Evolutionary conservation across 2,329 filamentous ascomycete species (phyloP).

Genomic region (Arthrocladium fulminans): DNA sequence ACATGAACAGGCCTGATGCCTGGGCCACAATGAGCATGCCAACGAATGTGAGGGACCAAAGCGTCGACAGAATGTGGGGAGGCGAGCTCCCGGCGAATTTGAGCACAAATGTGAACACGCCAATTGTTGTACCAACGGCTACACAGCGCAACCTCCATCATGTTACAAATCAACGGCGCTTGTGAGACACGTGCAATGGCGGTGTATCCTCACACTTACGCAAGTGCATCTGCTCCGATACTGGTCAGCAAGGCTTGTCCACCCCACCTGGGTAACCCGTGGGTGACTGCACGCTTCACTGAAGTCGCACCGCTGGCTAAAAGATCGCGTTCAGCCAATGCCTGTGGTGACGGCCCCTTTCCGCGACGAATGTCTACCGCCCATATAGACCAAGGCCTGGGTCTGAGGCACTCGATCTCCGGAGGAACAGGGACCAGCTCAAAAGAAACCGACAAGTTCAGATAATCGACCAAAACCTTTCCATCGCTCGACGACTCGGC

Average conservation of each 20-base stretch:
- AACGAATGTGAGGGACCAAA: background rate
- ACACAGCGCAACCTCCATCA: too few species aligned
- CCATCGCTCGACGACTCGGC: background rate
- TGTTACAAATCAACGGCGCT: too few species aligned
- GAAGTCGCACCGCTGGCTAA: background rate
- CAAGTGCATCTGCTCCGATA: background rate
- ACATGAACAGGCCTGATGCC: constrained; percentile 6
- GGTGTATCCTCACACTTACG: background rate
- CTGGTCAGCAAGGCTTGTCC: background rate
- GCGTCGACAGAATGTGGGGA: background rate
- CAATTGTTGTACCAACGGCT: background rate
- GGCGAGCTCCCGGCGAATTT: background rate
- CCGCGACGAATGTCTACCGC: background rate
- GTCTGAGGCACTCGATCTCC: background rate
- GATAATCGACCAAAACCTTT: background rate
- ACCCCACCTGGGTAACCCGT: background rate
- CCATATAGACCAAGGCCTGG: background rate
- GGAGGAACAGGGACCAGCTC: background rate
- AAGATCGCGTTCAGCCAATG: background rate
- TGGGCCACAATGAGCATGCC: background rate
- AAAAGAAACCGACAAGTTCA: background rate
- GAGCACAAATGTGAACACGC: background rate
- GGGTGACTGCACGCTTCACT: background rate
- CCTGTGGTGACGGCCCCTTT: background rate
- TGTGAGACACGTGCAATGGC: too few species aligned